phyloP scores from a whole-genome alignment of 73 alveolate genomes.

The Diophrys appendiculata region DNA sequence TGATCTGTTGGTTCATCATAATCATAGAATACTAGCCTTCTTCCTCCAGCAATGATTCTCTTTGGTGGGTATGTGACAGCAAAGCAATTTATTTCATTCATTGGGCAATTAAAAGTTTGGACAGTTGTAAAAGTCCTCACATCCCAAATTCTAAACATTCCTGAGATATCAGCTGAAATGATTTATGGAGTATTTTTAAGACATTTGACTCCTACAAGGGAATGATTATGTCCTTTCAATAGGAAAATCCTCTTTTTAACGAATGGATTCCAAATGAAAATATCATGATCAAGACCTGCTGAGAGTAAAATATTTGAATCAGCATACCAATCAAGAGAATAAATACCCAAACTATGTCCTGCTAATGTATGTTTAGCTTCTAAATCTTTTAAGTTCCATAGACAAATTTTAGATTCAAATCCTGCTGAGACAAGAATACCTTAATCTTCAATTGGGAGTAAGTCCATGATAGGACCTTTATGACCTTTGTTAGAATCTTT shows the following conservation, averaged over 20 bases:
- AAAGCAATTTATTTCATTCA: slow-evolving; percentile 91
- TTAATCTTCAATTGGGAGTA: slow-evolving; percentile 77
- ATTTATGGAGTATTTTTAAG: slow-evolving; percentile 91
- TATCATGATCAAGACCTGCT: slow-evolving; percentile 94
- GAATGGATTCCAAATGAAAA: slow-evolving; percentile 92
- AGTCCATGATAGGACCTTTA: slow-evolving; percentile 80
- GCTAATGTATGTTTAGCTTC: slow-evolving; percentile 74
- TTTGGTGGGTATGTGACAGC: slow-evolving; percentile 93
- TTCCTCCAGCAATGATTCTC: slow-evolving; percentile 92
- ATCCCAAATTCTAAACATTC: slow-evolving; percentile 98
- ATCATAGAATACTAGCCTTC: slow-evolving; percentile 91
- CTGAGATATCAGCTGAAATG: slow-evolving; percentile 97
- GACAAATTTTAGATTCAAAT: slow-evolving; percentile 80
- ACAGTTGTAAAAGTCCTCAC: slow-evolving; percentile 90
- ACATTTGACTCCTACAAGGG: slow-evolving; percentile 94
- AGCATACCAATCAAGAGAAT: slow-evolving; percentile 88
- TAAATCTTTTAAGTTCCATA: slow-evolving; percentile 75
- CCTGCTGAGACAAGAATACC: slow-evolving; percentile 85
- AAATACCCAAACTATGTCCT: slow-evolving; percentile 86
- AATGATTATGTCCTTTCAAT: slow-evolving; percentile 95
- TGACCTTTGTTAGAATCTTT: slow-evolving; percentile 76
- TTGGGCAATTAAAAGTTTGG: slow-evolving; percentile 92
- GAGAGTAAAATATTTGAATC: slow-evolving; percentile 68
- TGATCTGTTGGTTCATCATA: slow-evolving; percentile 99
- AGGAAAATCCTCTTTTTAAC: slow-evolving; percentile 97